These are phyloP conservation scores for Ceratobasidium sp. DNA, from an alignment of 1,284 basidiomycete genomes.

Conservation along the genomic window DNA sequence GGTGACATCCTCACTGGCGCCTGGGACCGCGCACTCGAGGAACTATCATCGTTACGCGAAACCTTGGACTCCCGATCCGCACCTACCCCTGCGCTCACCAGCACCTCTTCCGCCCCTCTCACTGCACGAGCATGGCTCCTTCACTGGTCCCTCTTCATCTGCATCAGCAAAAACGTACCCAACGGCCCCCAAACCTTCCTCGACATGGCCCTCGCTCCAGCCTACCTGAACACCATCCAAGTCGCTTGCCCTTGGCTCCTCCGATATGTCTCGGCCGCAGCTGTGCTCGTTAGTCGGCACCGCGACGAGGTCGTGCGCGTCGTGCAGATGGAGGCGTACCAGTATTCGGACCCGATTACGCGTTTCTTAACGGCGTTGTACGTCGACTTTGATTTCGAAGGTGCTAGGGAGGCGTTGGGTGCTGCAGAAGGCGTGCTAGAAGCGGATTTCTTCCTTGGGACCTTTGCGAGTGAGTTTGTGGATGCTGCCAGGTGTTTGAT, in stretches of 20 bases:
- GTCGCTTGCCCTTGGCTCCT: slow-evolving; percentile 96
- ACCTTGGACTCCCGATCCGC: slow-evolving; percentile 85
- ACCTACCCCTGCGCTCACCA: slow-evolving; percentile 54
- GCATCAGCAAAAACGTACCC: slow-evolving; percentile 87
- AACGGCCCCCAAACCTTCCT: slow-evolving; percentile 93
- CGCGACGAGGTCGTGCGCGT: slow-evolving; percentile 91
- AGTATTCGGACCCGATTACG: slow-evolving; percentile 94
- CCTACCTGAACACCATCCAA: slow-evolving; percentile 98
- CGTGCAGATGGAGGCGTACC: slow-evolving; percentile 93
- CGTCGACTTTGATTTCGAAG: slow-evolving; percentile 91
- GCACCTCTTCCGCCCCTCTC: slow-evolving; percentile 72
- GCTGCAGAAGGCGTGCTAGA: slow-evolving; percentile 87
- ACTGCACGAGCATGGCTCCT: slow-evolving; percentile 98
- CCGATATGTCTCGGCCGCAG: slow-evolving; percentile 93
- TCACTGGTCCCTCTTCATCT: slow-evolving; percentile 98
- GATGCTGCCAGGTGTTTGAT: slow-evolving; percentile 96
- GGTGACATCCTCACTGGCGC: slow-evolving; percentile 95
- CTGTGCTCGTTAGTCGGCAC: slow-evolving; percentile 89
- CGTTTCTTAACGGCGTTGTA: slow-evolving; percentile 94
- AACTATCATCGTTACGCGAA: slow-evolving; percentile 94
- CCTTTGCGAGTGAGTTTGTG: slow-evolving; percentile 92
- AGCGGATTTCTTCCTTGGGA: slow-evolving; percentile 94
- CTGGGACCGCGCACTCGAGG: slow-evolving; percentile 94
- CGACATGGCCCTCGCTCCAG: slow-evolving; percentile 95
- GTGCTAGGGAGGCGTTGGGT: slow-evolving; percentile 85